These are phyloP conservation scores for Arthrobotrys musiformis DNA, from an alignment of 2,329 filamentous ascomycete genomes.

Conservation along the genomic window DNA sequence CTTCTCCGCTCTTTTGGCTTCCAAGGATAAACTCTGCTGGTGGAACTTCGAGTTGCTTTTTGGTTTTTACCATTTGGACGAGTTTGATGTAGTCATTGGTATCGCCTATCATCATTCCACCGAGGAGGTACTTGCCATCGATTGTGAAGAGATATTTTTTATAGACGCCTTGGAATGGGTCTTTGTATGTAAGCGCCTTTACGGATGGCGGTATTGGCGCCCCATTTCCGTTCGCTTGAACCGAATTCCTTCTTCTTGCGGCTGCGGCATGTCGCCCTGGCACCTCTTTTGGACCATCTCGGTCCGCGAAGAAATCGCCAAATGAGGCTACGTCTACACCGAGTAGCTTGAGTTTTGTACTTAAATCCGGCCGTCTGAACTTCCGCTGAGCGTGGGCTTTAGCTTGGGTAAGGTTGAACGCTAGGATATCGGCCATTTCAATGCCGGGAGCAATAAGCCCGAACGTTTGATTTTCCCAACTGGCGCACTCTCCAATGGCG, in stretches of 20 bases:
- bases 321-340: conserved; percentile 93
- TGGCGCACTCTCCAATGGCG: conserved; percentile 90
- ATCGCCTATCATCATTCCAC: conserved; percentile 98
- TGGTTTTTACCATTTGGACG: conserved; percentile 84
- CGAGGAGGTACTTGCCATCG: conserved; percentile 88
- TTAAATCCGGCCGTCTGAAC: conserved; percentile 86
- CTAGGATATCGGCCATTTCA: conserved; percentile 90
- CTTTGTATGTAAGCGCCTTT: conserved; percentile 86
- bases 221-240: conserved; percentile 9
- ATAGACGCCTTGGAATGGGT: conserved; percentile 87
- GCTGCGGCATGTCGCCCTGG: conserved; percentile 63
- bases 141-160: conserved; percentile 93
- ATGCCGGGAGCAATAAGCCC: conserved; percentile 89
- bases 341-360: conserved; percentile 89
- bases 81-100: conserved; percentile 90
- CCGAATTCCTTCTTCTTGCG: conserved; percentile 18
- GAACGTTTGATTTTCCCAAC: conserved; percentile 86
- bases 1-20: conserved; percentile 76
- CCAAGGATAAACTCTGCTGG: conserved; percentile 87
- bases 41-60: conserved; percentile 79
- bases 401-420: conserved; percentile 89
- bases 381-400: conserved; percentile 68
- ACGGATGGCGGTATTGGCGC: conserved; percentile 67
- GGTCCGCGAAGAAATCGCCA: conserved; percentile 90
- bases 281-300: conserved; percentile 81